phyloP scores from a whole-genome alignment of 371 early-diverging fungal genomes.

The Actinomucor elegans region DNA sequence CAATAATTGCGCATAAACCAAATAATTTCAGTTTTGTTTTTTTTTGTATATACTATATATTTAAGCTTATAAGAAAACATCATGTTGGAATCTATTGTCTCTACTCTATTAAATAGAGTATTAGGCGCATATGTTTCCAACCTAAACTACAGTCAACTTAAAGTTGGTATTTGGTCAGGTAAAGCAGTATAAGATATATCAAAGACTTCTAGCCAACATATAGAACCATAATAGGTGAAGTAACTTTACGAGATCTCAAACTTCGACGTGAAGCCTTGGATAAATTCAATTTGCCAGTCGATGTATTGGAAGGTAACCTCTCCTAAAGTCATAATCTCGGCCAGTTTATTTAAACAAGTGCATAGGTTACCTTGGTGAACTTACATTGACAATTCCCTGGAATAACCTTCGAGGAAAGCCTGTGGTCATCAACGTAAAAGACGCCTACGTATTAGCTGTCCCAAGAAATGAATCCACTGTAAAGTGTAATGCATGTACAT shows the following conservation, averaged over 20 bases:
- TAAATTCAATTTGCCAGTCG: constrained; percentile 92
- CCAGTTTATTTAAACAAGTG: background rate
- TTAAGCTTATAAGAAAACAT: background rate
- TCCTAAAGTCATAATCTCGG: background rate
- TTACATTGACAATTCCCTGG: constrained; percentile 95
- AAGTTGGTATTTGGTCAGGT: constrained; percentile 97
- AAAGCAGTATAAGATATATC: constrained; percentile 11
- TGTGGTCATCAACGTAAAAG: constrained; percentile 83
- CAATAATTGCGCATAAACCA: background rate
- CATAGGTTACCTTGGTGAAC: constrained; percentile 88
- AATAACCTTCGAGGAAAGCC: constrained; percentile 93
- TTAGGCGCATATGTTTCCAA: constrained; percentile 96
- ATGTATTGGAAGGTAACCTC: constrained; percentile 84
- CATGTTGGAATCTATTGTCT: constrained; percentile 92
- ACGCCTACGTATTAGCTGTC: constrained; percentile 85
- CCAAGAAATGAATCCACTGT: constrained; percentile 80
- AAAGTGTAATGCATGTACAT: constrained; percentile 7
- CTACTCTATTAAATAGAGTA: constrained; percentile 86
- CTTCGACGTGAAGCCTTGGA: constrained; percentile 91
- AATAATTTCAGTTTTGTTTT: background rate
- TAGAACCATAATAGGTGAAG: constrained; percentile 93
- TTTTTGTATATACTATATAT: background rate
- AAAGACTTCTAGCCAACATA: background rate
- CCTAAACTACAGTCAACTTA: constrained; percentile 93
- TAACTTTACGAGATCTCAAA: constrained; percentile 88